Base-by-base conservation (phyloP, 495 filamentous ascomycete species). In the Cercophora samala region DNA sequence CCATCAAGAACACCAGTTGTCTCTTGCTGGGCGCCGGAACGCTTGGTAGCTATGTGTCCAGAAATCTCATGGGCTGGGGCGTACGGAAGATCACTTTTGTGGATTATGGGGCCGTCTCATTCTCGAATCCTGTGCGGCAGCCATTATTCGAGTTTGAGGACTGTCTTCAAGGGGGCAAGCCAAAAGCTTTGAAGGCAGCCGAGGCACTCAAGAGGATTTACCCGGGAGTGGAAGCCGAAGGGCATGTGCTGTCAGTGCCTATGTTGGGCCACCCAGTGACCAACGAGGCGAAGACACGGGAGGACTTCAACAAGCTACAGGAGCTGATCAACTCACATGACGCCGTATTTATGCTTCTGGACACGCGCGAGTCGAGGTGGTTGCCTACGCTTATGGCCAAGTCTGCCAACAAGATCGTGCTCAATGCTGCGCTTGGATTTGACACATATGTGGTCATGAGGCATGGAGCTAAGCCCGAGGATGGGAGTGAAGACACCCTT, bases 321-420 rank as follows among this genome's bases (percentile, higher is more conserved):
- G 78, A 84, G 58, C 77, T 99, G 5, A 88, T 99, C 64, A 86
- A 96, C 69, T 85, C 89, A 17, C 95, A 99, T 73, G 95, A 99
- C 76, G 94, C 84, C 25, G 88, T 98, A 21, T 98, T 99, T 76
- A 83, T 99, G 42, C 84, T 99, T 4, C 97, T 97, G 94, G 95
- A 99, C 69, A 96, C 93, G 6, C 84, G 95, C 65, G 95, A 99
- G 77, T 93, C 90, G 58, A 83, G 95, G 67, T 99, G 95, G 95
- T 78, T 99, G 60, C 95, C 95, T n/a, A 98, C 93, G 0, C 87
- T 99, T 9, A 97, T 99, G 91, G 95, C 91, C 8, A 98, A 97
- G 73, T 89, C 93, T 13, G 85, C 89, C 23, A 90, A 90, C 29
- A 99, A 99, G 77, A 91, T 98, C 62, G 93, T 97, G 19, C 87